A percentile compares a stretch with the other conserved stretches of the same genome.
Conservation (phyloP, 2,329 filamentous ascomycete genomes). For the Purpureocillium takamizusanense region DNA sequence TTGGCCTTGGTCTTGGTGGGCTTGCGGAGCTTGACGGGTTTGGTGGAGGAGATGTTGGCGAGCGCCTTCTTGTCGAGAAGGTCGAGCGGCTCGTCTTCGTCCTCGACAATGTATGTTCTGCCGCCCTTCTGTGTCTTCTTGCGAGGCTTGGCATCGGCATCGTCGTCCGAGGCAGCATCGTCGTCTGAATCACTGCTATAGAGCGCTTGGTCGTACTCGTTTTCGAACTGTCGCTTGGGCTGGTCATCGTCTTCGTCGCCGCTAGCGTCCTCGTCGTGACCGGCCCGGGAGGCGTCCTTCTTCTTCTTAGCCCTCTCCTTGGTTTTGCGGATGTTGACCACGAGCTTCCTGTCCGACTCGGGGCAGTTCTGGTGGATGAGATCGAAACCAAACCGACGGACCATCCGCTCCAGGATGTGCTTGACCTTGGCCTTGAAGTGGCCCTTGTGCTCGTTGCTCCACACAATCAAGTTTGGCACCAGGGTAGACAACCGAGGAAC, state of each 20-base stretch:
- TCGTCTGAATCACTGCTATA: conserved; percentile 69
- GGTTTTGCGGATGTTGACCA: conserved; percentile 91
- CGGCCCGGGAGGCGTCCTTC: conserved; percentile 60
- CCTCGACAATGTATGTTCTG: conserved; percentile 83
- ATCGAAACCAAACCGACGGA: conserved; percentile 81
- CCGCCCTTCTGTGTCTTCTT: conserved; percentile 50
- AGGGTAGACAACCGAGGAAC: conserved; percentile 66
- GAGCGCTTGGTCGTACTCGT: conserved; percentile 91
- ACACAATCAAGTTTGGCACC: conserved; percentile 85
- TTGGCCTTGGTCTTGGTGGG: conserved; percentile 53
- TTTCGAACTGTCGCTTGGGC: conserved; percentile 61
- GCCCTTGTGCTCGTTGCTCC: conserved; percentile 97
- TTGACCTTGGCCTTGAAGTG: conserved; percentile 97
- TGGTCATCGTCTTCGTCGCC: conserved; percentile 41
- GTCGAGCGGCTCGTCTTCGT: conserved; percentile 90
- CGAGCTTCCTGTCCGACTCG: conserved; percentile 78
- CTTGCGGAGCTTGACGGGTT: conserved; percentile 58
- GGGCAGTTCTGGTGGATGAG: conserved; percentile 72
- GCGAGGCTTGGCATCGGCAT: conserved; percentile 35
- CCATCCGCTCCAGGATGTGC: conserved; percentile 92
- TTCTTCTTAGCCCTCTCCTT: conserved; percentile 85
- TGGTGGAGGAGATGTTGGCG: conserved; percentile 87
- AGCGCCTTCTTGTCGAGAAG: conserved; percentile 82
- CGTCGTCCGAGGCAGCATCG: conserved; percentile 41
- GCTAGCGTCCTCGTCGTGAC: conserved; percentile 47